Evolutionary conservation across 2,329 filamentous ascomycete species (phyloP).

Genomic region (Parastagonospora avenae): DNA sequence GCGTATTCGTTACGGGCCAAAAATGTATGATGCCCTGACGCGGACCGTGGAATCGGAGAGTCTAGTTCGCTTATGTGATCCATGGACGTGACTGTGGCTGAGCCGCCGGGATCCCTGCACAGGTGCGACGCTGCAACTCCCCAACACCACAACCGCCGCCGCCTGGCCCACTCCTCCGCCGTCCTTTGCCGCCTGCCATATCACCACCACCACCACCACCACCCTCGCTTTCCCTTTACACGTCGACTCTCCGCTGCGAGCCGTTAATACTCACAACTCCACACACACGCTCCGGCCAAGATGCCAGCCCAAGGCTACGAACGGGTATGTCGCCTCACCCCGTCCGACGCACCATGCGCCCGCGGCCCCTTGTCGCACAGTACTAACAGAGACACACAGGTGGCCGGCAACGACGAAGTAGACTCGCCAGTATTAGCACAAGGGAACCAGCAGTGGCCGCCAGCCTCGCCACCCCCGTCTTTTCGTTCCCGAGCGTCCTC

Average conservation of each 20-base stretch:
- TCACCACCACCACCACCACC: conserved; percentile 1
- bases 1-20: too few relatives aligned
- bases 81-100: too few relatives aligned
- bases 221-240: conserved; percentile 1
- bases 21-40: too few relatives aligned
- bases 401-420: conserved; percentile 52
- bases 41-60: too few relatives aligned
- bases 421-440: conserved; percentile 39
- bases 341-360: conserved; percentile 12
- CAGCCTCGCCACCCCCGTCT: conserved; percentile 68
- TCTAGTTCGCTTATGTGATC: too few relatives aligned
- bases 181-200: conserved; percentile 11
- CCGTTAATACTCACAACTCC: conserved; percentile 1
- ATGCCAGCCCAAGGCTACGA: conserved; percentile 57
- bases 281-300: conserved; percentile 22
- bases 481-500: conserved; percentile 87
- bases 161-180: conserved; percentile 6
- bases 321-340: conserved; percentile 47
- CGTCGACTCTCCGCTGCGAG: conserved; percentile 4
- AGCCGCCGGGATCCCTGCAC: background rate
- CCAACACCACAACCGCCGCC: background rate
- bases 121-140: background rate
- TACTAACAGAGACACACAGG: conserved; percentile 37
- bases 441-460: conserved; percentile 41
- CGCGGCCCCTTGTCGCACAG: conserved; percentile 10